Percentiles rank a stretch among this genome's conserved stretches.
These are phyloP conservation scores for Dendrobium nobile DNA, from an alignment of 106 monocot genomes.

Conservation along the genomic window DNA sequence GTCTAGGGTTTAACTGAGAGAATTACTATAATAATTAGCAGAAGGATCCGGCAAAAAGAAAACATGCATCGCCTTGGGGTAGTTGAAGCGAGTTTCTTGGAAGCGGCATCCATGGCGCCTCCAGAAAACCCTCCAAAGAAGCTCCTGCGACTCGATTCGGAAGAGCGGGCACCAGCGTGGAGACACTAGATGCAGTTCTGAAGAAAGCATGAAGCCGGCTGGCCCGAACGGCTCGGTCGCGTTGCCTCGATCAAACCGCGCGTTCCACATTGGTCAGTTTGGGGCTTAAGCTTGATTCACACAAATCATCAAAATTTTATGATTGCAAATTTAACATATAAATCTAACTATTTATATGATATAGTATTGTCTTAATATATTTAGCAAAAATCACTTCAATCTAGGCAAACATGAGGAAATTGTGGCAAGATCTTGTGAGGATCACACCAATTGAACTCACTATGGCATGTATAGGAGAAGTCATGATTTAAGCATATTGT, in stretches of 20 bases:
- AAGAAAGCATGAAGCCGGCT: not conserved
- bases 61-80: not conserved
- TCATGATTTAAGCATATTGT: too few relatives aligned
- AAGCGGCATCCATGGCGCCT: slow-evolving; percentile 11
- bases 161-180: not conserved
- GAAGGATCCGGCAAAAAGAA: not conserved
- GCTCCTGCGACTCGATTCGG: not conserved
- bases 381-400: too few relatives aligned
- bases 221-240: not conserved
- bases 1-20: not conserved
- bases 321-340: too few relatives aligned
- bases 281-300: too few relatives aligned
- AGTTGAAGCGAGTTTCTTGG: not conserved
- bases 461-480: too few relatives aligned
- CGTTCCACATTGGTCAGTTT: not conserved
- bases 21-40: slow-evolving; percentile 15
- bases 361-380: too few relatives aligned
- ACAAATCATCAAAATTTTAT: too few relatives aligned
- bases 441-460: too few relatives aligned
- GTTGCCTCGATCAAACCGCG: not conserved
- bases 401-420: too few relatives aligned
- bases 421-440: too few relatives aligned
- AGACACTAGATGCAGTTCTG: not conserved
- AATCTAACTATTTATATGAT: too few relatives aligned
- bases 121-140: slow-evolving; percentile 1